phyloP scores from a whole-genome alignment of 345 rosid genomes.

The Hevea brasiliensis region DNA sequence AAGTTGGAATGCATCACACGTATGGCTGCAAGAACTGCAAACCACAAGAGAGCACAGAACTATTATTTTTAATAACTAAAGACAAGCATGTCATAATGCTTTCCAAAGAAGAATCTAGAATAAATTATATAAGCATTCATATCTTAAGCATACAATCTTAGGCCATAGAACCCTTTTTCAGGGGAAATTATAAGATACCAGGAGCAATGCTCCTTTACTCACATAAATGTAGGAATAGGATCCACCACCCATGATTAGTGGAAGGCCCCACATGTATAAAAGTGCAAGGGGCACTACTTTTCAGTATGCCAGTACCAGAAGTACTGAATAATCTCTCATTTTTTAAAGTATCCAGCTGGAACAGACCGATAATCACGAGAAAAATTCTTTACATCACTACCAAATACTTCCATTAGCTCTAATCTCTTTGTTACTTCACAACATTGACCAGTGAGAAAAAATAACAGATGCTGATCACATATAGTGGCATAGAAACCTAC shows the following conservation, averaged over 20 bases:
- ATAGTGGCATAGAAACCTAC: background rate
- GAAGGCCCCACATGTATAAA: no score
- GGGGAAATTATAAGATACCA: no score
- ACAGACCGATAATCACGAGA: background rate
- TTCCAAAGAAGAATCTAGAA: background rate
- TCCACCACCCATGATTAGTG: no score
- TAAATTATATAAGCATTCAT: background rate
- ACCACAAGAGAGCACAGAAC: slow-evolving; percentile 12
- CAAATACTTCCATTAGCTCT: background rate
- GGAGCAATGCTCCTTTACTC: no score
- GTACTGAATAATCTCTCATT: no score
- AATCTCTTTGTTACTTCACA: background rate
- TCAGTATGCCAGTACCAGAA: no score
- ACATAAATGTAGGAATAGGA: no score
- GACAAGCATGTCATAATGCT: background rate
- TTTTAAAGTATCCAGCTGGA: background rate
- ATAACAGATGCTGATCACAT: background rate
- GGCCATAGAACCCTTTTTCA: background rate
- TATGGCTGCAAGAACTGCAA: slow-evolving; percentile 87
- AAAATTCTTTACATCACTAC: background rate
- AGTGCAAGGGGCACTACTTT: no score
- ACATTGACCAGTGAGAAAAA: background rate
- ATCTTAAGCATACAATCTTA: background rate
- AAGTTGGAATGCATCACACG: slow-evolving; percentile 89
- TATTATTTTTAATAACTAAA: background rate